A percentile compares a stretch with the other conserved stretches of the same genome.
Evolutionary conservation across 164 flowering plant genomes (phyloP).

Genomic region (Platanus orientalis): DNA sequence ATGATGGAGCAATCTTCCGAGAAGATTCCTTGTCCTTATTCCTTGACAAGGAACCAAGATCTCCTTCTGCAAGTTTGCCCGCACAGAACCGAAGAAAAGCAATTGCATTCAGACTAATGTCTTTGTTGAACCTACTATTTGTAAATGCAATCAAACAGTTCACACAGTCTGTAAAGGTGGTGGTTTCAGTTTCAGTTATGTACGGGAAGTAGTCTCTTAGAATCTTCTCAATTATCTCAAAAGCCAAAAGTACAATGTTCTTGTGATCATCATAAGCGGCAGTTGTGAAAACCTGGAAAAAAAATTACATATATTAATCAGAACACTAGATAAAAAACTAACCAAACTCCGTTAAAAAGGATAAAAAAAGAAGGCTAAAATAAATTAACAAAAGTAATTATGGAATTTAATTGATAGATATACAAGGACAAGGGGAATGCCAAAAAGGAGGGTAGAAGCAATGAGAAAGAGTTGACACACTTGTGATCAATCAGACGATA

Average conservation of each 20-base stretch:
- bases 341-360: not conserved
- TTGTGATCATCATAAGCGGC: slow-evolving; percentile 99
- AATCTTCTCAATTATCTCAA: slow-evolving; percentile 96
- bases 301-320: not conserved
- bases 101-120: slow-evolving; percentile 95
- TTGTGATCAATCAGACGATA: too few species aligned
- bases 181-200: slow-evolving; percentile 96
- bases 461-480: too few species aligned
- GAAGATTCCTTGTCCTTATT: slow-evolving; percentile 54
- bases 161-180: slow-evolving; percentile 97
- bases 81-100: slow-evolving; percentile 93
- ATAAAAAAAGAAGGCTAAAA: not conserved
- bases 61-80: slow-evolving; percentile 94
- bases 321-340: not conserved
- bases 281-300: slow-evolving; percentile 85
- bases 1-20: slow-evolving; percentile 41
- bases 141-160: slow-evolving; percentile 96
- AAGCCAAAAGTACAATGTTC: slow-evolving; percentile 90
- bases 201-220: slow-evolving; percentile 95
- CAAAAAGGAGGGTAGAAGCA: too few species aligned
- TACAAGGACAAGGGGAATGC: not conserved
- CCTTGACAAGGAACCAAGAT: slow-evolving; percentile 63
- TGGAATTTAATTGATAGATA: not conserved
- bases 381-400: not conserved
- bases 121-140: slow-evolving; percentile 89